Conservation (phyloP, 331 rosid genomes). For the Acacia concinna region DNA sequence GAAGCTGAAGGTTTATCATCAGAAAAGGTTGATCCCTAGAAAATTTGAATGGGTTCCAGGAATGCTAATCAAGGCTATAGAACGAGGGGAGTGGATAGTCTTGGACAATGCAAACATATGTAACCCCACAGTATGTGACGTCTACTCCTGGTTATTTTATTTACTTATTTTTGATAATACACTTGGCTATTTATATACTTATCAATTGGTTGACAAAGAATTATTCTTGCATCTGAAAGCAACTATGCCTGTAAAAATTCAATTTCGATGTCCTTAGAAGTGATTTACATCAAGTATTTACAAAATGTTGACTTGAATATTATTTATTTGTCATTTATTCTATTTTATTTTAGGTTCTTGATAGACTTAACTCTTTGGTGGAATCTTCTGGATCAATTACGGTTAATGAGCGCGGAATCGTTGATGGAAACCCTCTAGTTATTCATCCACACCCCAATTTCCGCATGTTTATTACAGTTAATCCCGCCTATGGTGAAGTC, state of each 20-base stretch:
- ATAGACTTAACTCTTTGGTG: constrained; percentile 91
- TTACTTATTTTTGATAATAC: neutral
- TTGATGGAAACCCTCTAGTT: constrained; percentile 79
- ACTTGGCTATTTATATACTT: neutral
- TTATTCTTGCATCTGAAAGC: constrained; percentile 10
- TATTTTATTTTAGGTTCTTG: constrained; percentile 68
- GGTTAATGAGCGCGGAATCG: constrained; percentile 82
- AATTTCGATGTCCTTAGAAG: neutral
- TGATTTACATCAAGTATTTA: neutral
- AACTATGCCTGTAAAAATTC: neutral
- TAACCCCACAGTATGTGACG: constrained; percentile 76
- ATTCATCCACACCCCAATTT: constrained; percentile 81
- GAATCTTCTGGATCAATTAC: constrained; percentile 84
- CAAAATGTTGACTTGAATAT: neutral
- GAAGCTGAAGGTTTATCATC: constrained; percentile 52
- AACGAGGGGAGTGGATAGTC: constrained; percentile 91
- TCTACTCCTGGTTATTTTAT: neutral
- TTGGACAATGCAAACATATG: constrained; percentile 93
- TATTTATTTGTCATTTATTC: constrained; percentile 1
- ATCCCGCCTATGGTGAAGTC: constrained; percentile 84
- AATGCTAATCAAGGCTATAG: constrained; percentile 74
- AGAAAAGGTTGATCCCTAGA: constrained; percentile 43
- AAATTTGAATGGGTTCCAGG: constrained; percentile 96
- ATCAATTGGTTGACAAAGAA: neutral
- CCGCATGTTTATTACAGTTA: constrained; percentile 86